Conservation (phyloP, 139 green algal species). For the Yamagishiella unicocca region DNA sequence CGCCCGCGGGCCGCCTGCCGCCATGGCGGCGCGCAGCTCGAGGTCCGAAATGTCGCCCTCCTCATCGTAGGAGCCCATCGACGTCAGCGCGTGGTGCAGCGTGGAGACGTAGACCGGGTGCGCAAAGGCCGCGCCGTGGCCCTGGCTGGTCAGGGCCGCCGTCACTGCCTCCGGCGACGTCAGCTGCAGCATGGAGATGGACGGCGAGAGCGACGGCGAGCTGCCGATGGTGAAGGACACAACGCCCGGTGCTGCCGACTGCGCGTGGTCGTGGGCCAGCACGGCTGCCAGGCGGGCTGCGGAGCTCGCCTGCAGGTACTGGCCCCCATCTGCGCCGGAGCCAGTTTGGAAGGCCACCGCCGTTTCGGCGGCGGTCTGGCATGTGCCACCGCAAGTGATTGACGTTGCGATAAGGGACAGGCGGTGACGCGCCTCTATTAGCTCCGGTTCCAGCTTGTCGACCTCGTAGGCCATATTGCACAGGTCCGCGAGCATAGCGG, state of each 20-base stretch:
- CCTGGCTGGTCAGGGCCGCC: slow-evolving; percentile 34
- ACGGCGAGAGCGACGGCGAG: slow-evolving; percentile 7
- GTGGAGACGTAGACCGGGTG: slow-evolving; percentile 35
- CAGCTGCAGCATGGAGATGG: slow-evolving; percentile 39
- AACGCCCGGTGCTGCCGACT: neutral
- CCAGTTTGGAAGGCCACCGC: neutral
- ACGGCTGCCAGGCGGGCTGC: neutral
- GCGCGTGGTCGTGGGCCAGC: too few relatives aligned
- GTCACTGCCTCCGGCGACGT: slow-evolving; percentile 39
- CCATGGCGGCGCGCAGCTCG: slow-evolving; percentile 23
- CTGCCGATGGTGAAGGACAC: slow-evolving; percentile 31
- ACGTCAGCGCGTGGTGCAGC: slow-evolving; percentile 34
- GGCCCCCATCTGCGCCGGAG: neutral
- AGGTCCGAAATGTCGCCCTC: slow-evolving; percentile 35
- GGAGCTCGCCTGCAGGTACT: neutral
- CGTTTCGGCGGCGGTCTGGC: neutral
- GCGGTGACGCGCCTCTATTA: slow-evolving; percentile 41
- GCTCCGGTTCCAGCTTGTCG: neutral
- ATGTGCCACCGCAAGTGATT: neutral
- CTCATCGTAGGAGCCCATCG: slow-evolving; percentile 25
- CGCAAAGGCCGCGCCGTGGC: slow-evolving; percentile 31
- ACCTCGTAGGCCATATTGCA: slow-evolving; percentile 69
- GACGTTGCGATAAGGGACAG: slow-evolving; percentile 56
- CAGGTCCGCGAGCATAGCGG: slow-evolving; percentile 59
- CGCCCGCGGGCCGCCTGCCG: neutral